Conservation (phyloP, 208 protist species). For the Trypanosoma boissoni region DNA sequence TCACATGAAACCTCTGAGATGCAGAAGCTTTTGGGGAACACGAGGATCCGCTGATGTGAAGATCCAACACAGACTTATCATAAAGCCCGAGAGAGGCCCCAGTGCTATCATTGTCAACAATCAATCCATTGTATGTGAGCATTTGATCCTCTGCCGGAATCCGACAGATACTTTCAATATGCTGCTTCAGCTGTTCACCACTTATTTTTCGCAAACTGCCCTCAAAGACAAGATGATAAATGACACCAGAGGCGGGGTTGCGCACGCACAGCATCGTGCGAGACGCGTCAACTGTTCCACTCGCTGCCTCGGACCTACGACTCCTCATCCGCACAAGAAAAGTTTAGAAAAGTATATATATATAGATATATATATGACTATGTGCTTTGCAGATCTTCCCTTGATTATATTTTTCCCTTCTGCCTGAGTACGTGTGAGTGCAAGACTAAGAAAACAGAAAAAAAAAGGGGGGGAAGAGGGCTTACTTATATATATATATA, state of each 20-base stretch:
- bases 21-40: no score
- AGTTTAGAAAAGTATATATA: no score
- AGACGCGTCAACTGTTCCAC: neutral
- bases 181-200: slow-evolving; percentile 33
- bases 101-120: slow-evolving; percentile 10
- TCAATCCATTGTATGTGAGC: slow-evolving; percentile 19
- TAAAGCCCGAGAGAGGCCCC: slow-evolving; percentile 17
- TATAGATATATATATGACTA: no score
- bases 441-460: slow-evolving; percentile 9
- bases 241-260: slow-evolving; percentile 34
- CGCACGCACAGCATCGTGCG: slow-evolving; percentile 38
- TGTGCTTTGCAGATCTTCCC: no score
- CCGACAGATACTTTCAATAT: slow-evolving; percentile 47
- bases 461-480: neutral
- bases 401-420: no score
- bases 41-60: neutral
- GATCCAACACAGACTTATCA: slow-evolving; percentile 17
- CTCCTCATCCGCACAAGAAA: neutral
- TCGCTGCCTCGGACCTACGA: neutral
- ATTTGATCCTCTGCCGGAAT: slow-evolving; percentile 32
- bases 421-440: no score
- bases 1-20: no score
- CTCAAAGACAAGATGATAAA: slow-evolving; percentile 69
- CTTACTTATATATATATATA: neutral
- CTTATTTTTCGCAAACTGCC: slow-evolving; percentile 44